Evolutionary conservation across 179 eudicot species (phyloP), one percentile per base, ranked within the genome.

Genomic region (Actinidia polygama): DNA sequence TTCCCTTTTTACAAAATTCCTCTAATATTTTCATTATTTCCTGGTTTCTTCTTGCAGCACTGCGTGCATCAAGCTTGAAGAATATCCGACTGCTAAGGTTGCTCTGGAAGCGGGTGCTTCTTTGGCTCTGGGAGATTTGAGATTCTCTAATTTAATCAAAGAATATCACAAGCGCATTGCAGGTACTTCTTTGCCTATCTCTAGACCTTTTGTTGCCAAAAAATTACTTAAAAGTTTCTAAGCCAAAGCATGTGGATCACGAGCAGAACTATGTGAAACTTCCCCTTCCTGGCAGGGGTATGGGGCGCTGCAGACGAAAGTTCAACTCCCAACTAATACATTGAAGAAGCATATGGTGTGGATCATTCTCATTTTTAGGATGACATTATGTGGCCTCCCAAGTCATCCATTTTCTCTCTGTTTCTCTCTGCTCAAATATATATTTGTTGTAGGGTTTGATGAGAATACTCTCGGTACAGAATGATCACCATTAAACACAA

Each of bases 21-120:
- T 59, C 12, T 19, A 47, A n/a, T 73, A n/a, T 58, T 73, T 46
- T 44, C 44, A 73, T 30, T 62, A 4, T 57, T 21, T 58, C 40
- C 73, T 49, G 59, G 66, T 73, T 74, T 84, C 10, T 76, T 50
- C 77, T 75, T 82, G 6, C 89, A 97, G 99, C 64, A 74, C 83
- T 78, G 99, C 99, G 7, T 93, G 98, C 78, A 79, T 97, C 80
- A 91, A 95, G 88, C 98, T 97, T 79, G 98, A 97, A 90, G 98
- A 95, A 69, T 97, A 95, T 78, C 91, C 95, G 83, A 95, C 98
- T 87, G 99, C 98, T 15, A 97, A 95, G 91, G 81, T 87, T 59
- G 94, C 99, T 55, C 87, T 95, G 71, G 94, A 88, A 88, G 83
- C 87, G 47, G 99, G 99, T 83, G 91, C 94, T 80, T 85, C 95